These are phyloP conservation scores for Akanthomyces muscarius DNA, from an alignment of 2,329 filamentous ascomycete species.

Conservation along the genomic window DNA sequence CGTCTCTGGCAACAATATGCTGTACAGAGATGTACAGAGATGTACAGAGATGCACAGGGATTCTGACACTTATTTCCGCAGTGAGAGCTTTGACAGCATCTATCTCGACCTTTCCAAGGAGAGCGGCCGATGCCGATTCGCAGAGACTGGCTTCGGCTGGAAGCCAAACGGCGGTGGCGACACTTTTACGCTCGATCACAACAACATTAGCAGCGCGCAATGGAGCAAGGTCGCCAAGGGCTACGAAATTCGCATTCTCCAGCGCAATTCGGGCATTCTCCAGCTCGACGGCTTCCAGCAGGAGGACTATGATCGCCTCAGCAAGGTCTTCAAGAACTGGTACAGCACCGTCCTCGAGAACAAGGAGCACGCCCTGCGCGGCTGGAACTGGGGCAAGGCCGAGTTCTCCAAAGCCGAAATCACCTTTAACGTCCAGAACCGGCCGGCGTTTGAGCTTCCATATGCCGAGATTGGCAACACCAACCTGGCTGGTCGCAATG, in stretches of 20 bases:
- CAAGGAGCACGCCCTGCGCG: constrained; percentile 89
- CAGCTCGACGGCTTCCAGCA: constrained; percentile 94
- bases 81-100: constrained; percentile 95
- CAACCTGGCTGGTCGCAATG: constrained; percentile 94
- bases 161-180: constrained; percentile 83
- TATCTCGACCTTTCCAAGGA: constrained; percentile 93
- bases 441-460: constrained; percentile 92
- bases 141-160: constrained; percentile 93
- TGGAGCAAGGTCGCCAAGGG: constrained; percentile 94
- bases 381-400: constrained; percentile 99
- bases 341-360: constrained; percentile 91
- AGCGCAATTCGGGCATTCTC: constrained; percentile 77
- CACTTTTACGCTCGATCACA: constrained; percentile 87
- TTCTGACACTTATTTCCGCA: constrained; percentile 28
- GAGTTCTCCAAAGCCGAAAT: constrained; percentile 95
- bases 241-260: constrained; percentile 88
- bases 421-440: constrained; percentile 93
- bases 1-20: neutral
- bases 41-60: neutral
- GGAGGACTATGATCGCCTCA: constrained; percentile 88
- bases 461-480: constrained; percentile 98
- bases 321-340: constrained; percentile 96
- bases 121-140: constrained; percentile 88
- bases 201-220: constrained; percentile 80
- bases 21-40: neutral